Evolutionary conservation across 768 basidiomycete genomes (phyloP).

Genomic region (Kwoniella europaea): DNA sequence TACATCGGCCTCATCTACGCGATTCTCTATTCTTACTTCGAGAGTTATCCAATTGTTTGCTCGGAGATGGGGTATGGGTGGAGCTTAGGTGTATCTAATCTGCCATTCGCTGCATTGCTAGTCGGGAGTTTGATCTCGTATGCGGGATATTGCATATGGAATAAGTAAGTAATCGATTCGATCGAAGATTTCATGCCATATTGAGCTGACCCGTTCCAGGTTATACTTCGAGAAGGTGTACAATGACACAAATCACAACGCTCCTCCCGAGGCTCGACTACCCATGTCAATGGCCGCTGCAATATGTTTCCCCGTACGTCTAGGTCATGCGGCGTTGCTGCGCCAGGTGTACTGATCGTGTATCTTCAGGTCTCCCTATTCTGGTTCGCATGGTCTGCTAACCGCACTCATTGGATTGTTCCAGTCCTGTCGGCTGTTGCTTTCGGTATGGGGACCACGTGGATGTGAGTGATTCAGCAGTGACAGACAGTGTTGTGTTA

Average conservation of each 20-base stretch:
- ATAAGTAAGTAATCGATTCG: constrained; percentile 28
- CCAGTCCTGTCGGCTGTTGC: constrained; percentile 34
- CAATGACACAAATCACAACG: constrained; percentile 14
- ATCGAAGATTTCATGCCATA: neutral
- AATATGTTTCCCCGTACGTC: constrained; percentile 35
- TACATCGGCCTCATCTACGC: constrained; percentile 44
- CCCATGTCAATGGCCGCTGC: constrained; percentile 38
- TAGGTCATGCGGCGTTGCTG: neutral
- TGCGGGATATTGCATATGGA: constrained; percentile 36
- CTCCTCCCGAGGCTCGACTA: constrained; percentile 30
- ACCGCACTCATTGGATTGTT: constrained; percentile 51
- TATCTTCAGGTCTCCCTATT: constrained; percentile 41
- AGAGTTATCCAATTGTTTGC: constrained; percentile 44
- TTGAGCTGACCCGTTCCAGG: constrained; percentile 6
- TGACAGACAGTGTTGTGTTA: neutral
- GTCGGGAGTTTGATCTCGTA: constrained; percentile 38
- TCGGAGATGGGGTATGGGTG: constrained; percentile 32
- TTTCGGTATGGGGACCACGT: constrained; percentile 41
- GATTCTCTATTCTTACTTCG: constrained; percentile 42
- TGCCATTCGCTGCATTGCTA: constrained; percentile 37
- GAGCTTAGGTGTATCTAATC: constrained; percentile 34
- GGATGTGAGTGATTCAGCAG: constrained; percentile 20
- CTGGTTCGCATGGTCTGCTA: constrained; percentile 55
- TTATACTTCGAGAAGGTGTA: constrained; percentile 42
- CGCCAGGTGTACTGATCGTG: neutral